Evolutionary conservation across 23 red algal species (phyloP).

Genomic region (Agarophyton chilense): DNA sequence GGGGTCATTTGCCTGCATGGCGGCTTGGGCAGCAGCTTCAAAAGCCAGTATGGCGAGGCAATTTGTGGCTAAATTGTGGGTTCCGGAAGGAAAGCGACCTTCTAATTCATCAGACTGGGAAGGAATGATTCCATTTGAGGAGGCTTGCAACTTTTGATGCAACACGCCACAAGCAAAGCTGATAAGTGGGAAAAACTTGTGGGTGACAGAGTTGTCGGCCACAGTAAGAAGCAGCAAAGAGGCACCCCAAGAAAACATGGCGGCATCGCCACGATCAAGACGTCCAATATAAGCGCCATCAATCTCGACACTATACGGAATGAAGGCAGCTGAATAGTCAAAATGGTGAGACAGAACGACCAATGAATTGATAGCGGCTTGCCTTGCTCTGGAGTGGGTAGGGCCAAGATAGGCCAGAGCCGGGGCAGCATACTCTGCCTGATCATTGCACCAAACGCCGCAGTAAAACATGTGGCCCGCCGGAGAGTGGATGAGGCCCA

Average conservation of each 20-base stretch:
- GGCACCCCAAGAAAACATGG: conserved; percentile 56
- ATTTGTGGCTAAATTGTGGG: conserved; percentile 41
- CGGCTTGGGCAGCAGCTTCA: conserved; percentile 20
- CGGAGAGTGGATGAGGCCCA: conserved; percentile 66
- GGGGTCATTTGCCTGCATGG: conserved; percentile 6
- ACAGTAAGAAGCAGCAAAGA: conserved; percentile 18
- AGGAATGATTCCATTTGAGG: conserved; percentile 11
- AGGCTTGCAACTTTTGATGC: background rate
- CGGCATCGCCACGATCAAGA: conserved; percentile 63
- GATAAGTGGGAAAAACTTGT: background rate
- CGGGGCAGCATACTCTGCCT: too few species aligned
- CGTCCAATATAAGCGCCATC: too few species aligned
- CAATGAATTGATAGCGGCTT: conserved; percentile 28
- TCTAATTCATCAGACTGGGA: conserved; percentile 68
- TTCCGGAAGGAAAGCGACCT: conserved; percentile 63
- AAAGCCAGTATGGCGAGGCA: conserved; percentile 55
- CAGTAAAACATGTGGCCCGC: too few species aligned
- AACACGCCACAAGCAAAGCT: conserved; percentile 21
- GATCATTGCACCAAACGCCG: too few species aligned
- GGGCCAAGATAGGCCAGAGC: too few species aligned
- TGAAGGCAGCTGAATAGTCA: too few species aligned
- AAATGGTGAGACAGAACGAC: conserved; percentile 14
- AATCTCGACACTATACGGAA: too few species aligned
- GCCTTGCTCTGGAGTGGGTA: background rate
- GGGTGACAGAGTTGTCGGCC: background rate